Evolutionary conservation across 106 monocot species (phyloP), one percentile per base, ranked within the genome.

Genomic region (Dioscorea alata): DNA sequence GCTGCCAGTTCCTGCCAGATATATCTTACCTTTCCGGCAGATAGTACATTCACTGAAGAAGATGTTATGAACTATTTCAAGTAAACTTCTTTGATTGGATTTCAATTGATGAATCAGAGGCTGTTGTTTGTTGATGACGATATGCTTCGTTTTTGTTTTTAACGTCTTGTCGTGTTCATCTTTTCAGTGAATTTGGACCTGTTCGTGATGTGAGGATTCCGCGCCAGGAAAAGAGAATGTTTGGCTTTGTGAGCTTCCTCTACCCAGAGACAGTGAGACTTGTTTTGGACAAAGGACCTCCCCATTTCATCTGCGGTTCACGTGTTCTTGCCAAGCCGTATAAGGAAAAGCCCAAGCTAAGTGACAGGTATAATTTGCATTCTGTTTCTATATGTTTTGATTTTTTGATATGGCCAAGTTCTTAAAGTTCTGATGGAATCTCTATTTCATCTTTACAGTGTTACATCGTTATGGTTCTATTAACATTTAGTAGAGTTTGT

Each of bases 181-280:
- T 33, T 73, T 1, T 22, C 65, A 96, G 91, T 12, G 79, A 80
- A 33, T 96, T 72, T 74, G 95, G 95, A 2, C 81, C 91, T 33
- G 91, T 96, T 74, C 73, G 60, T 13, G 84, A 76, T 69, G 95
- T 96, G 28, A 83, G 95, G 73, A 88, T 96, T 74, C 91, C 91
- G 19, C 64, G 48, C 12, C 91, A 88, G 49, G 80, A 85, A 66
- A 82, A 86, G 53, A 70, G 91, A 19, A 96, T 96, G 95, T 96
- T 84, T 76, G 95, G 95, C 16, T 96, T 96, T 76, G 95, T 96
- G 61, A 88, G 84, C 70, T 96, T 96, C 64, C 28, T 76, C 12
- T 79, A 81, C 28, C 54, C 88, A 0, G 82, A 91, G 59, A 91
- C 95, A 12, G 95, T 84, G 23, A 79, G 64, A 10, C 21, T 66